Evolutionary conservation across 805 yeast genomes (phyloP), one percentile per base, ranked within the genome.

Genomic region (Wickerhamiella musiphila): DNA sequence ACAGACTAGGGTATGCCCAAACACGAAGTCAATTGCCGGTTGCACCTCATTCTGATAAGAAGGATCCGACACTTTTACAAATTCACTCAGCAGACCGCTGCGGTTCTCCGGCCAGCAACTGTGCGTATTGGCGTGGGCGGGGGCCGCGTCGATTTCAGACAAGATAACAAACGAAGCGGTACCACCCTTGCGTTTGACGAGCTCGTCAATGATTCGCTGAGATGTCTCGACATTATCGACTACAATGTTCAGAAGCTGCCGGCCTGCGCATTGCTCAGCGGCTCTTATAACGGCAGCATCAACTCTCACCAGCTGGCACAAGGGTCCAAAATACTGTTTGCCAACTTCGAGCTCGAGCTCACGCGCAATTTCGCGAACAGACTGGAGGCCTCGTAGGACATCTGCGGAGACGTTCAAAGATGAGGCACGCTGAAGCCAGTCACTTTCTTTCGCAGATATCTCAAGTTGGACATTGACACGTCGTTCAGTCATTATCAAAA

Each of bases 131-230:
- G 15, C 5, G 18, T 19, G 7, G 29, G 11, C 6, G 21, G 35
- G 5, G 17, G 32, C 6, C 18, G 64, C 59, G 0, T 51, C 42
- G 11, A 90, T 47, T 43, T 92, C 61, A 48, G 83, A 81, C 40
- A 90, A 57, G 1, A 98, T 96, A 60, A 90, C 73, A 45, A 90
- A 83, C 0, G 96, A 82, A 0, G 78, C 84, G 46, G 94, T 65
- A 2, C 96, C 96, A 5, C 74, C 65, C 38, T 69, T 71, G 37
- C 76, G 60, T 5, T 65, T 63, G 10, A 32, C 30, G 36, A 90
- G 59, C 48, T 81, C 83, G 27, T 74, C 75, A 77, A 84, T 77
- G 3, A 86, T 53, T 12, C 68, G 50, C 8, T 81, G 63, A 0
- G 95, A 96, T 2, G 93, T 79, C 32, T 66, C 72, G 39, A 86